phyloP scores from a whole-genome alignment of 495 filamentous ascomycete species.

The Hypoxylon fuscum region DNA sequence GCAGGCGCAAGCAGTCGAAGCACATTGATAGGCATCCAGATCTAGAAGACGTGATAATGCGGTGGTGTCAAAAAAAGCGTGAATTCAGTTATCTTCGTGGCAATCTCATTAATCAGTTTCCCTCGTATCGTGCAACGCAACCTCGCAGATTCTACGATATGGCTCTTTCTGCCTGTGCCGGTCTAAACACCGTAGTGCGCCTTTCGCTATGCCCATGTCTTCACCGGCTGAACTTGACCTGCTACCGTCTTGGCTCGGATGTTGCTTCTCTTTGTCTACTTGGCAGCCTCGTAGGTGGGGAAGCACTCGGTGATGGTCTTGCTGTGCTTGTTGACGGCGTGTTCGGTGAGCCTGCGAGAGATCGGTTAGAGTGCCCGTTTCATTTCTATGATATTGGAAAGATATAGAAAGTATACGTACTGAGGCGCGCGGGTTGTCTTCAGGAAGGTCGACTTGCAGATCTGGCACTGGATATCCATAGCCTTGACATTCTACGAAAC shows the following conservation, averaged over 20 bases:
- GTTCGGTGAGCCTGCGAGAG: conserved; percentile 55
- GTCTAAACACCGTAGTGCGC: conserved; percentile 35
- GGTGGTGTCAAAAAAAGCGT: too few relatives aligned
- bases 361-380: not conserved
- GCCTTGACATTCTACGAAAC: conserved; percentile 57
- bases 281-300: conserved; percentile 49
- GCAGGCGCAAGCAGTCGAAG: conserved; percentile 49
- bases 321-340: conserved; percentile 65
- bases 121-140: too few relatives aligned
- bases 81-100: conserved; percentile 21
- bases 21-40: conserved; percentile 49
- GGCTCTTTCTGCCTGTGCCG: conserved; percentile 17
- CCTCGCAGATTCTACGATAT: too few relatives aligned
- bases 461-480: conserved; percentile 64
- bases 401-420: conserved; percentile 46
- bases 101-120: conserved; percentile 33
- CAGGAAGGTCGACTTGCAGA: conserved; percentile 66
- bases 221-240: not conserved
- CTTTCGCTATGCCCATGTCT: conserved; percentile 37
- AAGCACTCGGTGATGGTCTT: conserved; percentile 63
- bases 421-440: conserved; percentile 63
- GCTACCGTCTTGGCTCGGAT: too few relatives aligned
- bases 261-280: conserved; percentile 31
- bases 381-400: not conserved
- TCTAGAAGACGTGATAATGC: too few relatives aligned